Evolutionary conservation across 305 asterid species (phyloP).

Genomic region (Fraxinus greggii): DNA sequence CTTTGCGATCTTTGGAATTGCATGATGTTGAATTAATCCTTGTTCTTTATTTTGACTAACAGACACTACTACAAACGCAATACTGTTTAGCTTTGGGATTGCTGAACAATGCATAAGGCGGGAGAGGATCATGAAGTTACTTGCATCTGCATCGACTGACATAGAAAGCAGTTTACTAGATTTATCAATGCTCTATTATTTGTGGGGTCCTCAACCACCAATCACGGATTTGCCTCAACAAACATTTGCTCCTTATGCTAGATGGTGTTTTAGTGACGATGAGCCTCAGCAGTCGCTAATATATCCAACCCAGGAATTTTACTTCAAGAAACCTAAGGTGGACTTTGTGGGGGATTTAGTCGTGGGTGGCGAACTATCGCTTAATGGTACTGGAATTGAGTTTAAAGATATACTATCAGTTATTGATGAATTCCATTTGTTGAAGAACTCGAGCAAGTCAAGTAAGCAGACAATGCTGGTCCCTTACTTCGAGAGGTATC

Average conservation of each 20-base stretch:
- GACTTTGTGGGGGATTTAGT: slow-evolving; percentile 32
- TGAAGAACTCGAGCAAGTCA: slow-evolving; percentile 44
- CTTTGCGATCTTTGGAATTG: background rate
- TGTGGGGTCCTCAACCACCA: slow-evolving; percentile 46
- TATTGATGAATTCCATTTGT: slow-evolving; percentile 42
- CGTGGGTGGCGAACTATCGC: slow-evolving; percentile 32
- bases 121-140: slow-evolving; percentile 60
- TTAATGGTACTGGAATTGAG: slow-evolving; percentile 29
- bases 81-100: slow-evolving; percentile 55
- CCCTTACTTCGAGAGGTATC: slow-evolving; percentile 91
- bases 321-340: slow-evolving; percentile 42
- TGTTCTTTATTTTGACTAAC: slow-evolving; percentile 25
- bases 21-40: slow-evolving; percentile 1
- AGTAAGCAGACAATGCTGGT: slow-evolving; percentile 73
- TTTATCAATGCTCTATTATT: slow-evolving; percentile 41
- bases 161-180: slow-evolving; percentile 43
- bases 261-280: slow-evolving; percentile 27
- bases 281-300: slow-evolving; percentile 47
- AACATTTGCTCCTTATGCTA: slow-evolving; percentile 30
- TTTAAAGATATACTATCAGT: slow-evolving; percentile 50
- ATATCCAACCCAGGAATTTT: slow-evolving; percentile 51
- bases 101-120: slow-evolving; percentile 56
- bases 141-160: slow-evolving; percentile 54
- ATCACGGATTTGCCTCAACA: slow-evolving; percentile 35
- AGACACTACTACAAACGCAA: slow-evolving; percentile 43